Conservation (phyloP, 1,139 yeast species). For the Yamadazyma sp. region DNA sequence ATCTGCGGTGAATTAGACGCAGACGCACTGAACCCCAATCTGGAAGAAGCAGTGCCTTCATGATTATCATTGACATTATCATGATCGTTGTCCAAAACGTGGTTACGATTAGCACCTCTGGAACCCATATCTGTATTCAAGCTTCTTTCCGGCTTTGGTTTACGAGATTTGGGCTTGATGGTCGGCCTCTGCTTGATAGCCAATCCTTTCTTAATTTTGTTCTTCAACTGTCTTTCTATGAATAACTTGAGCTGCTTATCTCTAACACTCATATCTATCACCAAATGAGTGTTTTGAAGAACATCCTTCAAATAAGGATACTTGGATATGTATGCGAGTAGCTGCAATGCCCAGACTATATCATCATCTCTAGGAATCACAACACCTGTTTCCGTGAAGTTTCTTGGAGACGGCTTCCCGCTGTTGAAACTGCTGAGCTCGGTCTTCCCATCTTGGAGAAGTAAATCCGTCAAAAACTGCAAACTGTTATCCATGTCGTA, state of each 20-base stretch:
- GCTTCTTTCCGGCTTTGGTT: conserved; percentile 12
- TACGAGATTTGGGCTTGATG: conserved; percentile 39
- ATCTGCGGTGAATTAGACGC: conserved; percentile 46
- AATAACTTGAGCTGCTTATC: conserved; percentile 43
- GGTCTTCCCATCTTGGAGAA: conserved; percentile 38
- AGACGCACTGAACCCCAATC: conserved; percentile 31
- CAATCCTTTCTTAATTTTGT: conserved; percentile 31
- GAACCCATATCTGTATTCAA: conserved; percentile 5
- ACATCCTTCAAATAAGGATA: conserved; percentile 76
- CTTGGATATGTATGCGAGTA: conserved; percentile 89
- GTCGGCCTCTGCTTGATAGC: conserved; percentile 34
- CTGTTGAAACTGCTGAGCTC: conserved; percentile 20
- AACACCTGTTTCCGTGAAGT: conserved; percentile 68
- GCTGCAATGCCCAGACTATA: conserved; percentile 88
- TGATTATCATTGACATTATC: conserved; percentile 5
- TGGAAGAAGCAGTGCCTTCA: conserved; percentile 5
- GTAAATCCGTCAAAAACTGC: conserved; percentile 43
- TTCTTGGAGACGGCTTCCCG: conserved; percentile 54
- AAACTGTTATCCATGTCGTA: conserved; percentile 47
- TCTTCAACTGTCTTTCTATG: conserved; percentile 38
- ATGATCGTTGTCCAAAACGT: conserved; percentile 3
- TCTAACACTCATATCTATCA: conserved; percentile 53
- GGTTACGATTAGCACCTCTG: background rate
- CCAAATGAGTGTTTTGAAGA: conserved; percentile 69
- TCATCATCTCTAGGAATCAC: conserved; percentile 90